phyloP scores from a whole-genome alignment of 169 alveolate genomes.

The Plasmodium reichenowi region DNA sequence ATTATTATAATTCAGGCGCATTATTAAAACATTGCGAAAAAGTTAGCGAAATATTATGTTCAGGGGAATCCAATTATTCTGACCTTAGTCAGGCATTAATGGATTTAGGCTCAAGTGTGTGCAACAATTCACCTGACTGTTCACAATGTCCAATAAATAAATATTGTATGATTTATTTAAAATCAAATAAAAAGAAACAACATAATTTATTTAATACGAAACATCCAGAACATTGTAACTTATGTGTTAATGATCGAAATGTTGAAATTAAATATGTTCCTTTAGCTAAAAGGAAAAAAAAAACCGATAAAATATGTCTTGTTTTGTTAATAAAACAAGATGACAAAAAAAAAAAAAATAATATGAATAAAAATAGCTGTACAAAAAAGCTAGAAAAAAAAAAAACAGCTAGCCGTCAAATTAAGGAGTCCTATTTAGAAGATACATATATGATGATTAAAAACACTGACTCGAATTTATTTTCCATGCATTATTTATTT shows the following conservation, averaged over 20 bases:
- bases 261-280: slow-evolving; percentile 65
- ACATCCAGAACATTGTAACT: slow-evolving; percentile 36
- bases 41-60: slow-evolving; percentile 44
- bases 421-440: background rate
- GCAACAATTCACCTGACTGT: slow-evolving; percentile 78
- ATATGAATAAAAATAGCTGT: background rate
- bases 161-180: slow-evolving; percentile 59
- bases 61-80: slow-evolving; percentile 43
- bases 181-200: slow-evolving; percentile 23
- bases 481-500: slow-evolving; percentile 63
- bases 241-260: slow-evolving; percentile 59
- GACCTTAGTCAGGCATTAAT: slow-evolving; percentile 79
- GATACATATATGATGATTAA: slow-evolving; percentile 64
- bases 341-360: background rate
- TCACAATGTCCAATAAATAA: slow-evolving; percentile 75
- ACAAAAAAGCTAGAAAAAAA: slow-evolving; percentile 3
- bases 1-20: slow-evolving; percentile 42
- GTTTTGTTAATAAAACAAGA: slow-evolving; percentile 31
- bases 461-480: slow-evolving; percentile 59
- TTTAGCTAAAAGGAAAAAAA: slow-evolving; percentile 34
- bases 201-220: slow-evolving; percentile 5
- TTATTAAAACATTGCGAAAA: slow-evolving; percentile 60
- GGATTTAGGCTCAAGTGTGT: slow-evolving; percentile 82
- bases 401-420: slow-evolving; percentile 13
- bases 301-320: slow-evolving; percentile 53